Base-by-base conservation (phyloP, 1,284 basidiomycete genomes). In the Melampsora americana region DNA sequence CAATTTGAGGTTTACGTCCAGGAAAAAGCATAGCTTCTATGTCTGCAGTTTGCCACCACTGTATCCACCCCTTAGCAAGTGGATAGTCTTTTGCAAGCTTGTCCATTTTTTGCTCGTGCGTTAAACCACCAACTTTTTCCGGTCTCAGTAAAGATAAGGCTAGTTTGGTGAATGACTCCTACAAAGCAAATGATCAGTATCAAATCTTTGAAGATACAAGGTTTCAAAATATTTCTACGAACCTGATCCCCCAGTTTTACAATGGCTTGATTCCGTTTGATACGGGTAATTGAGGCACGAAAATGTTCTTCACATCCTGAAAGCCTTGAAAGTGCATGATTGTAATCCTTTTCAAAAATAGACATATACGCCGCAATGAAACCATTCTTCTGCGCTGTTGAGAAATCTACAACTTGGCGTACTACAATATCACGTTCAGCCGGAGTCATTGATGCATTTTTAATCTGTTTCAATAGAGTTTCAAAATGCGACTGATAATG, bases 271-370 rank as follows among this genome's bases (percentile, higher is more conserved):
- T 69, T 69, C 16, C 56, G n/a, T 70, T 61, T 61, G 1, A 70
- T 28, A 32, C 56, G 32, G 4, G 56, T 70, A n/a, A 70, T 35
- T 42, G 32, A 26, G 14, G 53, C 39, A 3, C 28, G 9, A 28
- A 44, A 70, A 30, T 70, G 68, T 42, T 61, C n/a, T 12, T 61
- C 48, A 39, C 68, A 70, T 16, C 68, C 68, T 32, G 53, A 56
- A 2, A 70, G 5, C 53, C 12, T 70, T 5, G 14, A 11, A 12
- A 60, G 20, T 1, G 56, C 68, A 14, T 46, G 18, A 5, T 44
- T 42, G 18, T 35, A 16, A 28, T 60, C 56, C 18, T 26, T 32
- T 18, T 61, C 9, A 46, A 70, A 70, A 0, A 70, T 32, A 9
- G 53, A 28, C 32, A 70, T 70, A 42, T 67, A 70, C 4, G 68